A percentile compares a stretch with the other conserved stretches of the same genome.
These are phyloP conservation scores for Phyllostachys edulis DNA, from an alignment of 176 grass and related monocot species.

Conservation along the genomic window DNA sequence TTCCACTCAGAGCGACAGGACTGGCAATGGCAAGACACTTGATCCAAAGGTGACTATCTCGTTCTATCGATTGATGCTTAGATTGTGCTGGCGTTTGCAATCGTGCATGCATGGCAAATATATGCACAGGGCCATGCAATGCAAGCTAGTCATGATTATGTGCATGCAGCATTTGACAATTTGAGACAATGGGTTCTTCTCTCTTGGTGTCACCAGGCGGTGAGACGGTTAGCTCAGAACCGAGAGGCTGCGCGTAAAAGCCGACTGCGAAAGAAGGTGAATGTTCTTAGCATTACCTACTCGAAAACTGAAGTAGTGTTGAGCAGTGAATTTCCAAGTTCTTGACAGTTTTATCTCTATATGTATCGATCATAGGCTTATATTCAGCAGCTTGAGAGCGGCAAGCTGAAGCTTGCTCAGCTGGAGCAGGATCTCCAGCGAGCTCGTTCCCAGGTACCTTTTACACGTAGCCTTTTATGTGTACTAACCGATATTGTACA, in stretches of 20 bases:
- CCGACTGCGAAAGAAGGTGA: constrained; percentile 83
- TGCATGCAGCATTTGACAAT: neutral
- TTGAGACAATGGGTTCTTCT: constrained; percentile 5
- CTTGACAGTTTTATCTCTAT: neutral
- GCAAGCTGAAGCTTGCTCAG: constrained; percentile 72
- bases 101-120: neutral
- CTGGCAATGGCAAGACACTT: constrained; percentile 43
- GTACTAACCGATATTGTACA: neutral
- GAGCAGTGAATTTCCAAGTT: neutral
- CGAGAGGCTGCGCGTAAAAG: constrained; percentile 92
- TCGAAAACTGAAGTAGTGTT: neutral
- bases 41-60: constrained; percentile 59
- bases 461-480: neutral
- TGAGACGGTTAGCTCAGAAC: constrained; percentile 87
- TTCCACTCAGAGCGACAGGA: constrained; percentile 43
- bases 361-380: constrained; percentile 19
- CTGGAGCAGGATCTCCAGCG: constrained; percentile 83
- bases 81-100: neutral
- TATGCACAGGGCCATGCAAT: neutral
- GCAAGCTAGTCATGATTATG: neutral
- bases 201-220: constrained; percentile 35
- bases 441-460: constrained; percentile 67
- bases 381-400: constrained; percentile 77
- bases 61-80: neutral
- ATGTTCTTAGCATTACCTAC: neutral